Percentiles rank a stretch among this genome's conserved stretches.
Evolutionary conservation across 768 basidiomycete species (phyloP).

Genomic region (Hirschioporus abietinus): DNA sequence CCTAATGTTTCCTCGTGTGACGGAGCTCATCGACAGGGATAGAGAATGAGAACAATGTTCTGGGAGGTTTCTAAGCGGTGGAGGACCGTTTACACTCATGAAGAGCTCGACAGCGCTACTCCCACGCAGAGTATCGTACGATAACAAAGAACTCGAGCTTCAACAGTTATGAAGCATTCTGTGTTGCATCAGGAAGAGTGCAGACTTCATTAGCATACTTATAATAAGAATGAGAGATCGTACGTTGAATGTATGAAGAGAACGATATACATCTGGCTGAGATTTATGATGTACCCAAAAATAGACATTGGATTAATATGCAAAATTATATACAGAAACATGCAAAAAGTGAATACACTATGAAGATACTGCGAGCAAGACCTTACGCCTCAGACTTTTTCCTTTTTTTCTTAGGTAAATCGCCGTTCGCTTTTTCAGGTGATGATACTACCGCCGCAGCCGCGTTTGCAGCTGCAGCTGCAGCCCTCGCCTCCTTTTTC

Average conservation of each 20-base stretch:
- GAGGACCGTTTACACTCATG: not conserved
- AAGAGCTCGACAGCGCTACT: not conserved
- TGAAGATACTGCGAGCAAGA: not conserved
- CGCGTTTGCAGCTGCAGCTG: constrained; percentile 53
- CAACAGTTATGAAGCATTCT: too few relatives aligned
- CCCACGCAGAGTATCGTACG: constrained; percentile 1
- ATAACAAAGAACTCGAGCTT: not conserved
- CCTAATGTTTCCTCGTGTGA: constrained; percentile 10
- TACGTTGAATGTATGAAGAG: not conserved
- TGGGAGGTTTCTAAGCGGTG: not conserved
- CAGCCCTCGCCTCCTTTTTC: constrained; percentile 71
- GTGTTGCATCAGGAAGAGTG: too few relatives aligned
- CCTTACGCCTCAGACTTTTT: constrained; percentile 39
- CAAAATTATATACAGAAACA: constrained; percentile 8
- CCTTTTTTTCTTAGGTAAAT: constrained; percentile 56
- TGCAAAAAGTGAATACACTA: constrained; percentile 6
- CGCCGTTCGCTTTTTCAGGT: constrained; percentile 36
- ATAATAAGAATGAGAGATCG: not conserved
- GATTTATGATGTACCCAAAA: not conserved
- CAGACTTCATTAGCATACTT: not conserved
- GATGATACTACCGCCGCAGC: constrained; percentile 57
- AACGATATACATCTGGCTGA: not conserved
- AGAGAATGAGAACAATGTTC: not conserved
- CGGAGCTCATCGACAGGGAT: not conserved
- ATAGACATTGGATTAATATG: constrained; percentile 7